These are phyloP conservation scores for Sporothrix sp. DNA, from an alignment of 2,329 filamentous ascomycete species.

Conservation along the genomic window DNA sequence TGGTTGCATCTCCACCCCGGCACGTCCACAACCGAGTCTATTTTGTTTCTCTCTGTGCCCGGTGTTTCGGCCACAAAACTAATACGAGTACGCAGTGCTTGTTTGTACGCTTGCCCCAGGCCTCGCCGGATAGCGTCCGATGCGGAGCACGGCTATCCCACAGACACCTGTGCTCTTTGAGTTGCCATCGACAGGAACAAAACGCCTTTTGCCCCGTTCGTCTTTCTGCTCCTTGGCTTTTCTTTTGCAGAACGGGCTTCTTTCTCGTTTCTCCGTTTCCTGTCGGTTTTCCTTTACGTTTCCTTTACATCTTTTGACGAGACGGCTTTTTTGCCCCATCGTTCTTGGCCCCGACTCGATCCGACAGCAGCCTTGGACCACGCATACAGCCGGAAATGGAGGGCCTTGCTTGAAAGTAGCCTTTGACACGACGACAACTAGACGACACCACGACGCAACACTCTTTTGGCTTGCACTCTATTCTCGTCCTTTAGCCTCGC, in stretches of 20 bases:
- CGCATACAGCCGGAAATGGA: too few relatives aligned
- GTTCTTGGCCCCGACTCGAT: too few relatives aligned
- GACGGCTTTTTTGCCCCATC: too few relatives aligned
- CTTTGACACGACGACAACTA: too few relatives aligned
- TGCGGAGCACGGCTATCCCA: too few relatives aligned
- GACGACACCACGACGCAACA: too few relatives aligned
- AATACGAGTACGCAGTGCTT: too few relatives aligned
- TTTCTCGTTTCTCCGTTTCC: not conserved
- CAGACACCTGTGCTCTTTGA: not conserved
- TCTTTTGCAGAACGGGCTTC: not conserved
- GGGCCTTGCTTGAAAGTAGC: not conserved
- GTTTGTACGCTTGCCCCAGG: not conserved
- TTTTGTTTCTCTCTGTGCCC: not conserved
- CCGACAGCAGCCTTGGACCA: too few relatives aligned
- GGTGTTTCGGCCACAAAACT: too few relatives aligned
- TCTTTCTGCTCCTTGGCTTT: not conserved
- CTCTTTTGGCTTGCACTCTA: too few relatives aligned
- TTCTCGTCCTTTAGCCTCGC: too few relatives aligned
- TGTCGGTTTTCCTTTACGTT: not conserved
- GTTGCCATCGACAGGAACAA: not conserved
- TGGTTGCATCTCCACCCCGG: conserved; percentile 9
- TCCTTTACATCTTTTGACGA: too few relatives aligned
- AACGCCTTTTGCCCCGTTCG: not conserved
- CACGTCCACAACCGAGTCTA: not conserved
- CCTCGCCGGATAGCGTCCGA: not conserved